A percentile compares a stretch with the other conserved stretches of the same genome.
Evolutionary conservation across 2,329 filamentous ascomycete genomes (phyloP).

Genomic region (Aspergillus felis): DNA sequence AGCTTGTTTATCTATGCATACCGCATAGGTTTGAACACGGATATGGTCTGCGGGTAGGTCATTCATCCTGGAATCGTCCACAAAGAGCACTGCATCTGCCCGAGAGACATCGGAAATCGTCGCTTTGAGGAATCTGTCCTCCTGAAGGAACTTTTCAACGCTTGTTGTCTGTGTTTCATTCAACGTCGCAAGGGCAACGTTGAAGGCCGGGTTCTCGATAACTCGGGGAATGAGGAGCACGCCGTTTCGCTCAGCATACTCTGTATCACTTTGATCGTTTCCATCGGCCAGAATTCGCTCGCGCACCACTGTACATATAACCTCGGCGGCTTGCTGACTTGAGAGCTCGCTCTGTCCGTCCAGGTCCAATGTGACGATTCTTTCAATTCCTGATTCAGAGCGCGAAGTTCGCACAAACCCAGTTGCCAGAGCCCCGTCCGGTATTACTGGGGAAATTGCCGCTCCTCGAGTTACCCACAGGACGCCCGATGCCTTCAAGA

Average conservation of each 20-base stretch:
- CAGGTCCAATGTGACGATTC: conserved; percentile 23
- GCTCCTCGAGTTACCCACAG: conserved; percentile 24
- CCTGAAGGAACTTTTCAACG: conserved; percentile 12
- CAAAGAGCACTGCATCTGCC: conserved; percentile 6
- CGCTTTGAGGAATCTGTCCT: conserved; percentile 6
- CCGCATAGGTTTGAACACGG: conserved; percentile 31
- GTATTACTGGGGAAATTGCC: conserved; percentile 5
- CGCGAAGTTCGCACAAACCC: conserved; percentile 26
- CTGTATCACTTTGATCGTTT: conserved; percentile 13
- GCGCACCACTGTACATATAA: conserved; percentile 12
- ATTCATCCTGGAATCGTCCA: conserved; percentile 1
- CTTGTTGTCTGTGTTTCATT: not conserved
- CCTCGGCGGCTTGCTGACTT: not conserved
- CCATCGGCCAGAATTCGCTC: conserved; percentile 5
- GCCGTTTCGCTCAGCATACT: conserved; percentile 22
- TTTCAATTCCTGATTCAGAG: conserved; percentile 19
- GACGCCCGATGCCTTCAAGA: conserved; percentile 13
- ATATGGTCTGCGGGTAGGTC: conserved; percentile 19
- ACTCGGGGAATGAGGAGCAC: conserved; percentile 22
- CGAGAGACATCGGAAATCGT: not conserved
- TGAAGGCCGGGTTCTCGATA: conserved; percentile 10
- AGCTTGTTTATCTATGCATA: conserved; percentile 28
- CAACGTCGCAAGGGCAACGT: conserved; percentile 2
- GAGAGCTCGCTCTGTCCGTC: conserved; percentile 9
- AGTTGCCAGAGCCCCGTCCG: conserved; percentile 13